These are phyloP conservation scores for Melaleuca quinquenervia DNA, from an alignment of 345 rosid genomes.

Conservation along the genomic window DNA sequence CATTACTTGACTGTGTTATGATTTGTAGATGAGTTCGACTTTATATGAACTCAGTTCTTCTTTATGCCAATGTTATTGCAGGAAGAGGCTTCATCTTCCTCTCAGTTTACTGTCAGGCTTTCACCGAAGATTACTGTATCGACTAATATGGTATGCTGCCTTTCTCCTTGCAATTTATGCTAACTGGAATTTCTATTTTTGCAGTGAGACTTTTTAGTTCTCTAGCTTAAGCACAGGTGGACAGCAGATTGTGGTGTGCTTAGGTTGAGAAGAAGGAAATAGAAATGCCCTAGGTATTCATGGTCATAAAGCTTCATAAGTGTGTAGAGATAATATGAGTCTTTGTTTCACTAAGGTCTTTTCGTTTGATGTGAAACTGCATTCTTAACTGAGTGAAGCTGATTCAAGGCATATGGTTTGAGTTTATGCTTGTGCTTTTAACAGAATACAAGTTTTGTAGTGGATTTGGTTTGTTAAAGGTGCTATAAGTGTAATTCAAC, in stretches of 20 bases:
- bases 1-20: background rate
- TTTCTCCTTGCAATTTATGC: background rate
- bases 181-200: background rate
- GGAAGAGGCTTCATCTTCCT: constrained; percentile 33
- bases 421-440: background rate
- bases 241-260: background rate
- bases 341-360: background rate
- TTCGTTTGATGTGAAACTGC: background rate
- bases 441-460: background rate
- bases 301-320: background rate
- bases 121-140: constrained; percentile 50
- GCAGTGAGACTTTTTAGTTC: background rate
- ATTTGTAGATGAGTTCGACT: background rate
- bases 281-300: background rate
- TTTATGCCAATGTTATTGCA: constrained; percentile 20
- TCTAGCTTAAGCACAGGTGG: background rate
- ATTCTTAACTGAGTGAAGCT: background rate
- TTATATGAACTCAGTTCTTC: background rate
- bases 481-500: background rate
- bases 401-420: background rate
- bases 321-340: background rate
- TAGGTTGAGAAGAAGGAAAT: background rate
- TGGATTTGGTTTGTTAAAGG: background rate
- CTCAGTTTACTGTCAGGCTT: constrained; percentile 71
- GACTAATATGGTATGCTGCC: constrained; percentile 53